phyloP scores from a whole-genome alignment of 164 flowering plant species.

The Annona cherimola region DNA sequence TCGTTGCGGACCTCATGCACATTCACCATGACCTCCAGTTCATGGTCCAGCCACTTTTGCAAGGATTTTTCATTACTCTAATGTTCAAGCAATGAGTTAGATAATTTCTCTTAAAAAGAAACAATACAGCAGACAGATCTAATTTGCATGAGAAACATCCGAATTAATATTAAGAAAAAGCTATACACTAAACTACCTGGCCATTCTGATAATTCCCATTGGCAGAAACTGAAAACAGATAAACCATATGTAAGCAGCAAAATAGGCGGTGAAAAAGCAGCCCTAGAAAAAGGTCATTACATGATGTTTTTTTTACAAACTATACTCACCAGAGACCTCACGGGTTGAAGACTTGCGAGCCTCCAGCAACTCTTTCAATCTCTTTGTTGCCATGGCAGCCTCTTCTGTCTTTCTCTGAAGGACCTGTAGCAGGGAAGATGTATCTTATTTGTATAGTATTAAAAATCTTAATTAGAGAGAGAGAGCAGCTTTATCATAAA shows the following conservation, averaged over 20 bases:
- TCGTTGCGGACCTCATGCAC: slow-evolving; percentile 98
- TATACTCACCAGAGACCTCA: slow-evolving; percentile 57
- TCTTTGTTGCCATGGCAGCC: slow-evolving; percentile 99
- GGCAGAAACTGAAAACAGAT: slow-evolving; percentile 38
- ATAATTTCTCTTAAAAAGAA: not conserved
- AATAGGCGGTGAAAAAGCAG: not conserved
- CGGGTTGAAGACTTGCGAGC: slow-evolving; percentile 84
- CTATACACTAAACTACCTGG: slow-evolving; percentile 51
- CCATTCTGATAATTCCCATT: slow-evolving; percentile 66
- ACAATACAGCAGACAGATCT: not conserved
- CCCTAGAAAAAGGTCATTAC: not conserved
- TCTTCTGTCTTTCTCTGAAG: slow-evolving; percentile 98
- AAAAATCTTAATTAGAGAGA: too few species aligned
- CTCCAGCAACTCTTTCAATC: slow-evolving; percentile 92
- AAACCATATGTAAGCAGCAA: not conserved
- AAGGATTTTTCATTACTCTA: slow-evolving; percentile 86
- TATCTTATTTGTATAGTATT: not conserved
- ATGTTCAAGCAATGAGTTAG: slow-evolving; percentile 11
- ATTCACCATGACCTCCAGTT: slow-evolving; percentile 97
- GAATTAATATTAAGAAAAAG: not conserved
- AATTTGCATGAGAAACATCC: not conserved
- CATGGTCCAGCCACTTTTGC: slow-evolving; percentile 96
- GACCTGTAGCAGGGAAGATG: slow-evolving; percentile 46
- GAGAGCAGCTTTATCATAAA: too few species aligned
- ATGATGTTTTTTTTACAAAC: too few species aligned